phyloP scores from a whole-genome alignment of 192 early-diverging fungal species.

The Coemansia sp. region DNA sequence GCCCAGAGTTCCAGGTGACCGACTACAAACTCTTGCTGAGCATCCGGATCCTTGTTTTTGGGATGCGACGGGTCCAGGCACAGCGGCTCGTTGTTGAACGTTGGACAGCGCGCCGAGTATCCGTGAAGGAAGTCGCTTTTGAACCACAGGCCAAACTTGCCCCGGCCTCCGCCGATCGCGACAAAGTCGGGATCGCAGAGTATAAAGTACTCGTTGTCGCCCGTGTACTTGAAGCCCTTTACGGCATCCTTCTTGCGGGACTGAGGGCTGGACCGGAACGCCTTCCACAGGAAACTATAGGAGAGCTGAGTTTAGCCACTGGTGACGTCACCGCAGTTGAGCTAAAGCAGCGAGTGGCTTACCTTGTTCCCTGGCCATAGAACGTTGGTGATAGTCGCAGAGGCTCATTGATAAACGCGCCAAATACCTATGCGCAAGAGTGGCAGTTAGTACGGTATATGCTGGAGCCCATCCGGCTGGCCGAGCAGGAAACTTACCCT shows the following conservation, averaged over 20 bases:
- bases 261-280: slow-evolving; percentile 36
- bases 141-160: slow-evolving; percentile 72
- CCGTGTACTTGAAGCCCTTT: slow-evolving; percentile 65
- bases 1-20: slow-evolving; percentile 48
- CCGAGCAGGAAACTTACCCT: slow-evolving; percentile 16
- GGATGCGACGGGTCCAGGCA: slow-evolving; percentile 35
- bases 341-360: slow-evolving; percentile 1
- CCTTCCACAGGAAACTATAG: slow-evolving; percentile 68
- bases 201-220: slow-evolving; percentile 77
- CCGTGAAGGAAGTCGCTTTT: slow-evolving; percentile 67
- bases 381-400: slow-evolving; percentile 60
- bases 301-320: not conserved
- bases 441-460: not conserved
- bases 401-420: slow-evolving; percentile 68
- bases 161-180: slow-evolving; percentile 74
- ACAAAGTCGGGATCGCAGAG: slow-evolving; percentile 69
- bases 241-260: slow-evolving; percentile 50
- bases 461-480: not conserved
- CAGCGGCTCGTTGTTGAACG: slow-evolving; percentile 71
- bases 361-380: slow-evolving; percentile 84
- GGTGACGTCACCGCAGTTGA: not conserved
- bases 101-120: slow-evolving; percentile 62
- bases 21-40: slow-evolving; percentile 48
- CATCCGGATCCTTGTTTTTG: slow-evolving; percentile 28
- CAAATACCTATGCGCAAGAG: slow-evolving; percentile 61